Evolutionary conservation across 2,329 filamentous ascomycete species (phyloP).

Genomic region (Aspergillus sp.): DNA sequence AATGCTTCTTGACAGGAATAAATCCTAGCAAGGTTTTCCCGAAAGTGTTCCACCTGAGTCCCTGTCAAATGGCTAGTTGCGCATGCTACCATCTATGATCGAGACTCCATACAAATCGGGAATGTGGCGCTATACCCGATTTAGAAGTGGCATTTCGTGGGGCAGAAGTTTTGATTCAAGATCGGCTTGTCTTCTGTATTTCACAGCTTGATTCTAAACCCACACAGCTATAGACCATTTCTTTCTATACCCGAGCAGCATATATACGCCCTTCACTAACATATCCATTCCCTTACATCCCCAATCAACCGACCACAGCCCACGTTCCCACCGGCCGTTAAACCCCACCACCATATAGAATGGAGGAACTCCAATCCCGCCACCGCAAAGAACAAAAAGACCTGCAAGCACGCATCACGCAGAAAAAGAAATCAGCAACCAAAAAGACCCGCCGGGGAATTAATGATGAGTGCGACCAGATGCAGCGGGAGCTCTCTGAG

Average conservation of each 20-base stretch:
- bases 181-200: not conserved
- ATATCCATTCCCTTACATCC: not conserved
- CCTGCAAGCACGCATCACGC: conserved; percentile 79
- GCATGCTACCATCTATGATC: not conserved
- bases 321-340: no score
- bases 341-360: conserved; percentile 25
- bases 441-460: conserved; percentile 75
- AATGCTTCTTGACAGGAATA: not conserved
- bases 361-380: conserved; percentile 75
- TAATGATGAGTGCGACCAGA: conserved; percentile 62
- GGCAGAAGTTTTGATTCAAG: conserved; percentile 2
- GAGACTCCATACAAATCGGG: not conserved
- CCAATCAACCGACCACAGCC: not conserved
- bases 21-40: not conserved
- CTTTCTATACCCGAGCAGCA: not conserved
- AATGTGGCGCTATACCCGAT: not conserved
- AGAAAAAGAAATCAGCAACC: conserved; percentile 94
- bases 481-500: conserved; percentile 58
- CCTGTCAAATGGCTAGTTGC: not conserved
- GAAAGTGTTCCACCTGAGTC: not conserved
- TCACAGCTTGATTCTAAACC: not conserved
- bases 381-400: conserved; percentile 90
- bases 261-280: not conserved
- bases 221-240: not conserved
- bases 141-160: not conserved